Evolutionary conservation across 108 stramenopile genomes (phyloP).

Genomic region (Nitzschia inconspicua): DNA sequence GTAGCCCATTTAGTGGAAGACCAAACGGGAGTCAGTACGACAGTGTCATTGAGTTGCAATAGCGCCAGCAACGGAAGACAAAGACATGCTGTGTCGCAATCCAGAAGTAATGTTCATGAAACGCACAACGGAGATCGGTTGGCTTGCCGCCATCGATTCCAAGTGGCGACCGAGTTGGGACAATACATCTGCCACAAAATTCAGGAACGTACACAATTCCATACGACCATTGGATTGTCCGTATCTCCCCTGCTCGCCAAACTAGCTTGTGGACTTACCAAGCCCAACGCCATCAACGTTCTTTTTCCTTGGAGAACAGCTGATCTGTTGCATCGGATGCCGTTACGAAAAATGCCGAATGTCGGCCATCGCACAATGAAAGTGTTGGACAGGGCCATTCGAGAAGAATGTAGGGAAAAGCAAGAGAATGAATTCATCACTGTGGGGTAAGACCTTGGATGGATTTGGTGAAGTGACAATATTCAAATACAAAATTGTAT

Average conservation of each 20-base stretch:
- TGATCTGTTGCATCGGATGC: slow-evolving; percentile 38
- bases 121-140: neutral
- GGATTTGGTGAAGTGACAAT: too few relatives aligned
- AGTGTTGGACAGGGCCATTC: slow-evolving; percentile 4
- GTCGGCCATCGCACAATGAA: slow-evolving; percentile 35
- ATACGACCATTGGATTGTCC: slow-evolving; percentile 46
- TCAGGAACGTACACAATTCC: slow-evolving; percentile 38
- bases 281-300: slow-evolving; percentile 52
- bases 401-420: neutral
- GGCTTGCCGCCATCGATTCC: slow-evolving; percentile 15
- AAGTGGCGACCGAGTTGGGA: slow-evolving; percentile 15
- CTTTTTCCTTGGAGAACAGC: slow-evolving; percentile 48
- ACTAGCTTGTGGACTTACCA: slow-evolving; percentile 41
- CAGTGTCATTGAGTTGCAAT: neutral
- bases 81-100: neutral
- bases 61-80: neutral
- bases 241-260: slow-evolving; percentile 49
- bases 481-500: too few relatives aligned
- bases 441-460: too few relatives aligned
- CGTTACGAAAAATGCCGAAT: slow-evolving; percentile 40
- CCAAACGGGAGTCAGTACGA: slow-evolving; percentile 39
- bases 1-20: slow-evolving; percentile 33
- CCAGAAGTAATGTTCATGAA: slow-evolving; percentile 22
- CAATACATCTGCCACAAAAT: slow-evolving; percentile 27
- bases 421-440: too few relatives aligned